These are phyloP conservation scores for Tarenaya hassleriana DNA, from an alignment of 345 rosid species.

Conservation along the genomic window DNA sequence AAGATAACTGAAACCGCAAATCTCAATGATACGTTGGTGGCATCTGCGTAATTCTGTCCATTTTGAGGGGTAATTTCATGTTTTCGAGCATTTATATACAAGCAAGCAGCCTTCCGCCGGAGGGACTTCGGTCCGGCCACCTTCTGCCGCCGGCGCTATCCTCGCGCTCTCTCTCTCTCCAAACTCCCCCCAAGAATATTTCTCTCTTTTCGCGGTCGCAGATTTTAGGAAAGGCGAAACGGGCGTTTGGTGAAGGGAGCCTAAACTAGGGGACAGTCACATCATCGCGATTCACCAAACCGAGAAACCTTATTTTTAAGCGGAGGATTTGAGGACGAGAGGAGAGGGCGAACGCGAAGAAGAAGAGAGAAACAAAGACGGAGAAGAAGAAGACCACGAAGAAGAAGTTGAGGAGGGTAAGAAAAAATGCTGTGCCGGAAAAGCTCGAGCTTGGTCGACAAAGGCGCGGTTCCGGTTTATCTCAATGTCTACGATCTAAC, in stretches of 20 bases:
- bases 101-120: conserved; percentile 23
- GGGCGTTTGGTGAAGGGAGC: not conserved
- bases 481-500: conserved; percentile 97
- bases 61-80: conserved; percentile 19
- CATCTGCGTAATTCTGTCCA: conserved; percentile 22
- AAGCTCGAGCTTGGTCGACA: conserved; percentile 36
- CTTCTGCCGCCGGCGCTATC: conserved; percentile 18
- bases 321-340: not conserved
- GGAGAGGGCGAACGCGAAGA: not conserved
- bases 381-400: too few species aligned
- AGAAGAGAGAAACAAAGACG: too few species aligned
- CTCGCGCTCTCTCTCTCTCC: not conserved
- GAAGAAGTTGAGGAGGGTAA: too few species aligned
- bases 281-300: conserved; percentile 2
- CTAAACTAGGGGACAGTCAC: too few species aligned
- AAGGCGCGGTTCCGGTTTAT: conserved; percentile 83
- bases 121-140: conserved; percentile 17
- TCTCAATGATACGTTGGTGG: conserved; percentile 21
- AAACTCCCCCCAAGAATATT: not conserved
- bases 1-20: conserved; percentile 17
- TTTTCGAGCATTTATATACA: conserved; percentile 7
- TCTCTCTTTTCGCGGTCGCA: not conserved
- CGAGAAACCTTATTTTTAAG: conserved; percentile 8
- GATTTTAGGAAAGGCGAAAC: conserved; percentile 1
- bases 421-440: conserved; percentile 67